Percentiles rank a stretch among this genome's conserved stretches.
Evolutionary conservation across 495 filamentous ascomycete genomes (phyloP).

Genomic region (Xylaria intraflava): DNA sequence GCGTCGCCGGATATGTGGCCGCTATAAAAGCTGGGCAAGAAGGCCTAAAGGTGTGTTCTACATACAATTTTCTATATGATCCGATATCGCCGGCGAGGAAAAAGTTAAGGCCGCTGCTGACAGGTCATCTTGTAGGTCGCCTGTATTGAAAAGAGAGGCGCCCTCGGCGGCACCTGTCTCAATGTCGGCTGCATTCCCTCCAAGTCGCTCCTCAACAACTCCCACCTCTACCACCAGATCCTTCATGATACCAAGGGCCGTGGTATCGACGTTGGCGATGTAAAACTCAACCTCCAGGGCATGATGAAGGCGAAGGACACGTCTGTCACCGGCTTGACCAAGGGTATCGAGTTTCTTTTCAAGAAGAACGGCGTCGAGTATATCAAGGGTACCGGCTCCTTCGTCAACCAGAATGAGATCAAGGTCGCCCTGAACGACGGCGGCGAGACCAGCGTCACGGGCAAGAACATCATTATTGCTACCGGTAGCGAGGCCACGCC

Average conservation of each 20-base stretch:
- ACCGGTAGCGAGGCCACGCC: constrained; percentile 92
- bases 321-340: constrained; percentile 83
- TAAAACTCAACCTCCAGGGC: constrained; percentile 87
- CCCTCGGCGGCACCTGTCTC: constrained; percentile 91
- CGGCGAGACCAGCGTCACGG: constrained; percentile 72
- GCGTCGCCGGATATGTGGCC: constrained; percentile 97
- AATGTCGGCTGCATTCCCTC: constrained; percentile 99
- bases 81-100: neutral
- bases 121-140: constrained; percentile 56
- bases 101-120: constrained; percentile 9
- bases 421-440: constrained; percentile 85
- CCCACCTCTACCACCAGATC: constrained; percentile 95
- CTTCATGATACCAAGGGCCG: constrained; percentile 95
- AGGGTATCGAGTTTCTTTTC: constrained; percentile 94
- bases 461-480: constrained; percentile 96
- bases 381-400: constrained; percentile 82
- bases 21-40: constrained; percentile 98
- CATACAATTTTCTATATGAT: neutral
- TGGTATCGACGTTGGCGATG: constrained; percentile 88
- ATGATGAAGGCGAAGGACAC: constrained; percentile 98
- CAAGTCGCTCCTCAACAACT: constrained; percentile 99
- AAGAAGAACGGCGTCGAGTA: constrained; percentile 99
- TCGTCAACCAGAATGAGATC: constrained; percentile 84
- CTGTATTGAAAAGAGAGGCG: constrained; percentile 97
- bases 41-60: constrained; percentile 72